A percentile compares a stretch with the other conserved stretches of the same genome.
phyloP scores from a whole-genome alignment of 331 rosid species.

The Spiraea crenata region DNA sequence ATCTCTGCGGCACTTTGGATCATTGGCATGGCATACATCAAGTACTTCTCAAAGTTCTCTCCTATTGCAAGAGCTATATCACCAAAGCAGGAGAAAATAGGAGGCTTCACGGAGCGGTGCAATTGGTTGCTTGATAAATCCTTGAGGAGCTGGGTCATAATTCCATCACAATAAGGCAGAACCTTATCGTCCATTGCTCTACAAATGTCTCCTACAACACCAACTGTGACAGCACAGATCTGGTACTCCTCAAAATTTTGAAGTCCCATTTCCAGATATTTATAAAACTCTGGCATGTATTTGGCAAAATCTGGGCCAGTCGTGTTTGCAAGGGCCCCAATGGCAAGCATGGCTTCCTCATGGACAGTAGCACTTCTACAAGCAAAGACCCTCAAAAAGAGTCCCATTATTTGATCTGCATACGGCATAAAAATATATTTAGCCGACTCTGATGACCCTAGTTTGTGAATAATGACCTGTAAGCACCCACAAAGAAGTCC shows the following conservation, averaged over 20 bases:
- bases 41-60: conserved; percentile 73
- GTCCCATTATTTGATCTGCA: conserved; percentile 87
- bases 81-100: conserved; percentile 86
- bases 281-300: conserved; percentile 76
- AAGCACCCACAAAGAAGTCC: conserved; percentile 92
- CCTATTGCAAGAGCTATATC: conserved; percentile 88
- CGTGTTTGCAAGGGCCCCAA: conserved; percentile 82
- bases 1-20: conserved; percentile 81
- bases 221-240: conserved; percentile 86
- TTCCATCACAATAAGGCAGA: conserved; percentile 87
- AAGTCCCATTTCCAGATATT: conserved; percentile 75
- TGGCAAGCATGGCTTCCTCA: conserved; percentile 95
- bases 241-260: conserved; percentile 92
- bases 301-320: conserved; percentile 75
- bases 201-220: conserved; percentile 88
- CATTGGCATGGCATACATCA: conserved; percentile 85
- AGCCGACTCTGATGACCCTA: conserved; percentile 68
- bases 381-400: conserved; percentile 75
- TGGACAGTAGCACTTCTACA: conserved; percentile 86
- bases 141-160: conserved; percentile 83
- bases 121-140: conserved; percentile 80
- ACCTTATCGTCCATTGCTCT: conserved; percentile 85
- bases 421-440: conserved; percentile 67
- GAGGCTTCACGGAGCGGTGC: conserved; percentile 88
- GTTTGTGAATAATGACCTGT: conserved; percentile 80